Percentiles rank a stretch among this genome's conserved stretches.
These are phyloP conservation scores for Setomelanomma holmii DNA, from an alignment of 2,329 filamentous ascomycete species.

Conservation along the genomic window DNA sequence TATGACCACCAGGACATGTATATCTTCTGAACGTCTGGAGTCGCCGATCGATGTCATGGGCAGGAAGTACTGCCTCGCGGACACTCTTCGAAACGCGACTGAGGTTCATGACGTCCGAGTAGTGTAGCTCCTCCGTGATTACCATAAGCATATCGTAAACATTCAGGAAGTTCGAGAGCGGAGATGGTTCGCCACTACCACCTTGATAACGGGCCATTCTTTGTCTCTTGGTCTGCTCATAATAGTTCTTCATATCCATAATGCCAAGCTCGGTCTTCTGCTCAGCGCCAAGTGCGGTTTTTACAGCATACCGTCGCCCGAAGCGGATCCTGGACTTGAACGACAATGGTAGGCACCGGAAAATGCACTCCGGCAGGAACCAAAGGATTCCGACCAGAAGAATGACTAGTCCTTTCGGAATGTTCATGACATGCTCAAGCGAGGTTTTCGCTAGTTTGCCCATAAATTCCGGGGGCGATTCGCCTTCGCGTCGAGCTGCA, in stretches of 20 bases:
- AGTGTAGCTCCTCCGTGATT: conserved; percentile 35
- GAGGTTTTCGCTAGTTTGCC: background rate
- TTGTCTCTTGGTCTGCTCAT: background rate
- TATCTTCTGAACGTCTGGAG: conserved; percentile 26
- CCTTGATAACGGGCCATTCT: conserved; percentile 5
- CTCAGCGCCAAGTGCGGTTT: conserved; percentile 17
- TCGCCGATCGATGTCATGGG: conserved; percentile 19
- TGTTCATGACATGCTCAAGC: background rate
- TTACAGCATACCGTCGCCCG: conserved; percentile 21
- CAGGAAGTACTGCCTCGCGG: conserved; percentile 29
- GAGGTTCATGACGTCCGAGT: conserved; percentile 33
- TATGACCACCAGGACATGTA: conserved; percentile 20
- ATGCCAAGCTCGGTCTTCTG: conserved; percentile 18
- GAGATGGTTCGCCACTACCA: conserved; percentile 4
- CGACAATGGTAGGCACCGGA: conserved; percentile 25
- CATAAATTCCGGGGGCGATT: background rate
- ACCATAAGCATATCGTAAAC: conserved; percentile 40
- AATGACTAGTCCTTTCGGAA: conserved; percentile 5
- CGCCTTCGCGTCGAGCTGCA: background rate
- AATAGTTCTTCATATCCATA: conserved; percentile 7
- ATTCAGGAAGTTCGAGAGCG: conserved; percentile 34
- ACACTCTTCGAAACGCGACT: conserved; percentile 33
- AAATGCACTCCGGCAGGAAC: conserved; percentile 17
- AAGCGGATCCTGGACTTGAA: conserved; percentile 25
- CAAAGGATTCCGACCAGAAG: conserved; percentile 5